Base-by-base conservation (phyloP, 2,329 filamentous ascomycete species). In the Cercospora beticola region DNA sequence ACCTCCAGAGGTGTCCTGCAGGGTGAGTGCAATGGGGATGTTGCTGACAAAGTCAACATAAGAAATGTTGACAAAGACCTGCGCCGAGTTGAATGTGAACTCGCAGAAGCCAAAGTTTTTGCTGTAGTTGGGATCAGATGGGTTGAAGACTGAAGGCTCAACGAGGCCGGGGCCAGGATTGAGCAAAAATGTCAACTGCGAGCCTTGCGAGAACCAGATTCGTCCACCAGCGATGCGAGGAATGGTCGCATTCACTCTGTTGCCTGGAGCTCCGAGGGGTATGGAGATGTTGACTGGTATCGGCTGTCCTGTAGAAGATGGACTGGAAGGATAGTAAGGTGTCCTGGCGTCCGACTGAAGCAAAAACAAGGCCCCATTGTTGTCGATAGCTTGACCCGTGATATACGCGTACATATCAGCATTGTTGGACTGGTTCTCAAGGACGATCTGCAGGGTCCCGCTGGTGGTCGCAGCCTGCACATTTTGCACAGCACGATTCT, bases 51-150 rank as follows among this genome's bases (percentile, higher is more conserved):
- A 80, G 67, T 80, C 78, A 59, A 80, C 78, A 60, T 79, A 79
- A 64, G 73, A 76, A 72, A 80, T 79, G 69, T 85, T 85, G 61
- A 81, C 82, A 63, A 83, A 85, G 18, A 84, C 73, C 69, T 84
- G 82, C 8, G 71, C 67, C 46, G 79, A 76, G 70, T 84, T 84
- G 78, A 78, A 83, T 2, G 83, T 85, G 74, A 85, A 84, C 64
- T 85, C 83, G 70, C 76, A 79, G 68, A 83, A 84, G 5, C 77
- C 79, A 76, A 83, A 85, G 62, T 79, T 78, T 62, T 80, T 78
- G 71, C 82, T 81, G 72, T 78, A 78, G 73, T 84, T 84, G 1
- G 82, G 81, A 65, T 85, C 83, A 23, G 73, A 67, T 5, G 74
- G 75, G 60, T 79, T 80, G 71, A 79, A 78, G 16, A 79, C 74